These are phyloP conservation scores for Cercospora canescens DNA, from an alignment of 2,329 filamentous ascomycete species.

Conservation along the genomic window DNA sequence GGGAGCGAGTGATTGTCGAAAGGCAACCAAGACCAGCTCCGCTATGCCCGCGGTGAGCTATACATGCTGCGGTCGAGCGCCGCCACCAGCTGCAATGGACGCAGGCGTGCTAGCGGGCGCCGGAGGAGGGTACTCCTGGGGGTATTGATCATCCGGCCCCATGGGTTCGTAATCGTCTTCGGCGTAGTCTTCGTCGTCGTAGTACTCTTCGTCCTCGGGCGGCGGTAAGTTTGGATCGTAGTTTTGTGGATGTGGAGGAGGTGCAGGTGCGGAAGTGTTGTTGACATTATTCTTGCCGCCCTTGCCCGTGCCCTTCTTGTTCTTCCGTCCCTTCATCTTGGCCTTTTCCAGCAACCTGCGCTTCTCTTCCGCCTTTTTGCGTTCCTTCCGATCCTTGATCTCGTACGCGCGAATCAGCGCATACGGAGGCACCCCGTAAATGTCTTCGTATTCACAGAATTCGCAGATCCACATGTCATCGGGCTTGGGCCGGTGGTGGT, in stretches of 20 bases:
- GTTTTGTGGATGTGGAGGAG: slow-evolving; percentile 22
- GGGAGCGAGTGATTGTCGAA: not conserved
- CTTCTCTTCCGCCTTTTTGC: slow-evolving; percentile 83
- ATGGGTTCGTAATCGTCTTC: slow-evolving; percentile 33
- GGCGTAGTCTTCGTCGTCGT: slow-evolving; percentile 34
- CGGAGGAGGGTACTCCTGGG: slow-evolving; percentile 28
- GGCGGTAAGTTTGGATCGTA: slow-evolving; percentile 35
- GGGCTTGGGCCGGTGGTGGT: slow-evolving; percentile 66
- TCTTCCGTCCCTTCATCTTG: slow-evolving; percentile 88
- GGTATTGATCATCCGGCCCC: slow-evolving; percentile 26
- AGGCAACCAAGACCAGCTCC: slow-evolving; percentile 10
- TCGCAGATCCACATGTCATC: slow-evolving; percentile 94
- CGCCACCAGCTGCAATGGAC: slow-evolving; percentile 17
- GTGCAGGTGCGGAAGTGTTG: slow-evolving; percentile 19
- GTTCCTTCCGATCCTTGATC: slow-evolving; percentile 84
- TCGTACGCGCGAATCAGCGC: slow-evolving; percentile 90
- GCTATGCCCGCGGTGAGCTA: slow-evolving; percentile 25
- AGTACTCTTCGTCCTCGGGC: slow-evolving; percentile 34
- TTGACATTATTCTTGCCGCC: slow-evolving; percentile 28
- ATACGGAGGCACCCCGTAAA: slow-evolving; percentile 83
- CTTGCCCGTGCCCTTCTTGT: slow-evolving; percentile 76
- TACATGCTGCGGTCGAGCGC: slow-evolving; percentile 15
- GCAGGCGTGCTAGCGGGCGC: slow-evolving; percentile 23
- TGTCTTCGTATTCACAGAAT: slow-evolving; percentile 96
- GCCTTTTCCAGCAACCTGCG: slow-evolving; percentile 84